Percentiles rank a stretch among this genome's conserved stretches.
Evolutionary conservation across 108 stramenopile genomes (phyloP).

Genomic region (Cyclotella kingstonii): DNA sequence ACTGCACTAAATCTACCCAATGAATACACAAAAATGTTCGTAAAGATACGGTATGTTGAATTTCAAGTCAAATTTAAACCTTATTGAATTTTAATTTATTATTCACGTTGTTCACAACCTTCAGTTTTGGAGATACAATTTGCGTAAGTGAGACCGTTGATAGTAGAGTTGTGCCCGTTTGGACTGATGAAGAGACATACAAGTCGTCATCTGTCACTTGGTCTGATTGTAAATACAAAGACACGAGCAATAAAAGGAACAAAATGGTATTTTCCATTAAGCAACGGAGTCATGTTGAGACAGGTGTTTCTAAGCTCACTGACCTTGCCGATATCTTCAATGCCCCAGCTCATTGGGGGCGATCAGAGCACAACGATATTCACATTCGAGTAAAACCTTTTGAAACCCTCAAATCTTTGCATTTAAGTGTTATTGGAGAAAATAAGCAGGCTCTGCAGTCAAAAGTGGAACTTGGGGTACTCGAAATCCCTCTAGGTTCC

Average conservation of each 20-base stretch:
- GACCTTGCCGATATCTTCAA: constrained; percentile 36
- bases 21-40: constrained; percentile 66
- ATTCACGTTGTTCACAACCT: background rate
- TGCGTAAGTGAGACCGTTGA: constrained; percentile 57
- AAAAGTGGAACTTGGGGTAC: constrained; percentile 72
- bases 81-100: background rate
- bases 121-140: constrained; percentile 50
- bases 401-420: constrained; percentile 76
- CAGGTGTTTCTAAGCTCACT: constrained; percentile 6
- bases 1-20: constrained; percentile 80
- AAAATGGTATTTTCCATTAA: background rate
- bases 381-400: constrained; percentile 72
- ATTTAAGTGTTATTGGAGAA: constrained; percentile 77
- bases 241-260: constrained; percentile 3
- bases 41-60: constrained; percentile 51
- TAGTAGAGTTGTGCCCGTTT: constrained; percentile 69
- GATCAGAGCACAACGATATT: constrained; percentile 55
- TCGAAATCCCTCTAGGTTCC: constrained; percentile 68
- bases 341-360: constrained; percentile 36
- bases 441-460: constrained; percentile 50
- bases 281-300: background rate
- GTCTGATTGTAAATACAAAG: no score
- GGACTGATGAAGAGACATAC: constrained; percentile 37
- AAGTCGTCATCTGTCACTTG: background rate
- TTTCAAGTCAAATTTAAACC: background rate